phyloP scores from a whole-genome alignment of 108 stramenopile species.

The Tribonema minus region DNA sequence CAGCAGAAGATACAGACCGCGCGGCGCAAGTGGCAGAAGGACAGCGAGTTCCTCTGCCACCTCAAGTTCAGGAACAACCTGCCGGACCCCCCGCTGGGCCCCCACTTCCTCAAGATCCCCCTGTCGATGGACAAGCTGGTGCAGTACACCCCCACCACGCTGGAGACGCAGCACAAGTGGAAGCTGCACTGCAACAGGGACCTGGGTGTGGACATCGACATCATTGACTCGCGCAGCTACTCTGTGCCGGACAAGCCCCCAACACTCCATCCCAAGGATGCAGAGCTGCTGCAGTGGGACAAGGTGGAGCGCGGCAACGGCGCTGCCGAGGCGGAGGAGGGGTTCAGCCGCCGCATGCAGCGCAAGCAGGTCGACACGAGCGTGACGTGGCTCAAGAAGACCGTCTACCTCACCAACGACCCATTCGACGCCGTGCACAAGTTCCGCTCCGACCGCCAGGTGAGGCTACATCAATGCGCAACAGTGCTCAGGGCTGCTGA shows the following conservation, averaged over 20 bases:
- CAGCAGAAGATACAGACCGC: constrained; percentile 37
- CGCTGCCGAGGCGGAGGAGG: too few species aligned
- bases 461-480: neutral
- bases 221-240: constrained; percentile 27
- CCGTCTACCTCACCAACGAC: constrained; percentile 37
- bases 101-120: constrained; percentile 25
- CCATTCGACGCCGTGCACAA: constrained; percentile 34
- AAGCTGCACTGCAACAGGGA: constrained; percentile 35
- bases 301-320: constrained; percentile 8
- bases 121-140: constrained; percentile 16
- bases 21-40: constrained; percentile 36
- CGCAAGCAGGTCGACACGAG: constrained; percentile 30
- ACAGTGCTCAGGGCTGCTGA: neutral
- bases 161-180: constrained; percentile 36
- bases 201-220: constrained; percentile 26
- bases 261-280: constrained; percentile 7
- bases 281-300: constrained; percentile 20
- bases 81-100: constrained; percentile 30
- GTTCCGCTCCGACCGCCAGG: constrained; percentile 29
- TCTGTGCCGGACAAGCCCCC: constrained; percentile 6
- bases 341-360: too few species aligned
- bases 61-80: constrained; percentile 38
- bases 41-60: constrained; percentile 22
- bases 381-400: constrained; percentile 39
- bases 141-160: constrained; percentile 21